Conservation (phyloP, 2,329 filamentous ascomycete genomes). For the Fusarium pseudograminearum region DNA sequence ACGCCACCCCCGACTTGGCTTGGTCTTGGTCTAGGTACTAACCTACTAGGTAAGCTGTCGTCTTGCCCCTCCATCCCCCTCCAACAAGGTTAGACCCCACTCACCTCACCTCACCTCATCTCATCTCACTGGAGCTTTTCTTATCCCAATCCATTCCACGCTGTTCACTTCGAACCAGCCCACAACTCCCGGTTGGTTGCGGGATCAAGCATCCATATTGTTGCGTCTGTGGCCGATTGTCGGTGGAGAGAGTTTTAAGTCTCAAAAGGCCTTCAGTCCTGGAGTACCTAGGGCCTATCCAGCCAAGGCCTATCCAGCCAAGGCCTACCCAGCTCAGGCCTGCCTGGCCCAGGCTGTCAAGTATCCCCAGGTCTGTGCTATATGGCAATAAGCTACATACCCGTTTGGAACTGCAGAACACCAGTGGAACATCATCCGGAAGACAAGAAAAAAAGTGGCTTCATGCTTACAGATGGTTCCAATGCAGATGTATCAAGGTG, state of each 20-base stretch:
- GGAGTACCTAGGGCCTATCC: neutral
- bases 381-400: conserved; percentile 1
- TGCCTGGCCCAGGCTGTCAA: neutral
- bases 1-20: conserved; percentile 39
- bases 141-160: conserved; percentile 21
- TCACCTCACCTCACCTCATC: conserved; percentile 26
- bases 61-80: conserved; percentile 22
- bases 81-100: conserved; percentile 21
- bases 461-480: conserved; percentile 23
- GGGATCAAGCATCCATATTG: conserved; percentile 30
- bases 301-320: no score
- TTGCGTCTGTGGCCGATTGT: conserved; percentile 39
- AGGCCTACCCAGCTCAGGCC: conserved; percentile 4
- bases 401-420: conserved; percentile 29
- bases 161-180: conserved; percentile 27
- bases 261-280: conserved; percentile 6
- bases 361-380: neutral
- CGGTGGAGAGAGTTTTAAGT: conserved; percentile 35
- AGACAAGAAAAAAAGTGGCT: conserved; percentile 32
- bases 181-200: conserved; percentile 40
- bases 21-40: conserved; percentile 3
- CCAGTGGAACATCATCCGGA: conserved; percentile 38
- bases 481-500: conserved; percentile 20
- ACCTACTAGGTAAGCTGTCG: conserved; percentile 21
- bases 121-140: conserved; percentile 24